Evolutionary conservation across 176 grass and related monocot species (phyloP).

Genomic region (Alopecurus myosuroides): DNA sequence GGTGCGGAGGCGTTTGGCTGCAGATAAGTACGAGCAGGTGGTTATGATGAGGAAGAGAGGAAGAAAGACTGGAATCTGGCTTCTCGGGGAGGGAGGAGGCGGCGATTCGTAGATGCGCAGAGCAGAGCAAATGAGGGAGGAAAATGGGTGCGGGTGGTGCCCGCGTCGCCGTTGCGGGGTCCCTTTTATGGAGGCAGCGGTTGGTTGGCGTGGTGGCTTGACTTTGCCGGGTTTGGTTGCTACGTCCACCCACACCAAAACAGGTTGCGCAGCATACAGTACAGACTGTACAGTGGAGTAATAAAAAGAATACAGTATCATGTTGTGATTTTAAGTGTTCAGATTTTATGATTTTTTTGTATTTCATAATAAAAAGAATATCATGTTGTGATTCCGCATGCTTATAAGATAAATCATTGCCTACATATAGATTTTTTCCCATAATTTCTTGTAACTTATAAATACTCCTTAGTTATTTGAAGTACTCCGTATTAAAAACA

Average conservation of each 20-base stretch:
- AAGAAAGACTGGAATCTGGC: not conserved
- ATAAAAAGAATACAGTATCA: too few relatives aligned
- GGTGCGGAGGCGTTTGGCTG: too few relatives aligned
- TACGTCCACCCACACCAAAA: not conserved
- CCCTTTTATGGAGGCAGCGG: not conserved
- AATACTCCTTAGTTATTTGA: too few relatives aligned
- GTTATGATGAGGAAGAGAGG: not conserved
- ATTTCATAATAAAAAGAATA: too few relatives aligned
- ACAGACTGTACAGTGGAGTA: not conserved
- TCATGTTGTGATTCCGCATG: too few relatives aligned
- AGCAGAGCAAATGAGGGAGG: not conserved
- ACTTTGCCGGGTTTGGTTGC: not conserved
- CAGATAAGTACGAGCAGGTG: not conserved
- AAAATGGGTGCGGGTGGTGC: not conserved
- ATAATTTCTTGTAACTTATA: too few relatives aligned
- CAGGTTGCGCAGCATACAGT: not conserved
- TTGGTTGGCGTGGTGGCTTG: not conserved
- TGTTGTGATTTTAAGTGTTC: too few relatives aligned
- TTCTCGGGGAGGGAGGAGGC: conserved; percentile 17
- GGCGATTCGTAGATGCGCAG: conserved; percentile 51
- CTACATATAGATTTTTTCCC: too few relatives aligned
- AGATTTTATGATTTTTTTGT: too few relatives aligned
- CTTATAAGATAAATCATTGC: too few relatives aligned
- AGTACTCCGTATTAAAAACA: too few relatives aligned
- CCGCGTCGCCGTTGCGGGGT: conserved; percentile 5